phyloP scores from a whole-genome alignment of 2,329 filamentous ascomycete genomes.

The Monascus ruber region DNA sequence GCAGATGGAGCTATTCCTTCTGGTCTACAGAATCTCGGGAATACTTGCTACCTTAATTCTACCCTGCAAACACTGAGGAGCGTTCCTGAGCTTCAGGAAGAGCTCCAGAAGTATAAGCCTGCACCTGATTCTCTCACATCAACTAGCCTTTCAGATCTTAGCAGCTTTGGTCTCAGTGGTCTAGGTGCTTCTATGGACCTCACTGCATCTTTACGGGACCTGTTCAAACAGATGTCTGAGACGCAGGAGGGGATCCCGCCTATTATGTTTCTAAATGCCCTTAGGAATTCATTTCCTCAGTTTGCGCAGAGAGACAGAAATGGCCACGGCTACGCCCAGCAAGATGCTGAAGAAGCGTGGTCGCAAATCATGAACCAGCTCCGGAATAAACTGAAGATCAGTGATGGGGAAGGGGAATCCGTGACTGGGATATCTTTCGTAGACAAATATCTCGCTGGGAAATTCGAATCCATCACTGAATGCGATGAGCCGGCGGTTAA shows the following conservation, averaged over 20 bases:
- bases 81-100: constrained; percentile 81
- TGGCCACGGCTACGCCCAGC: constrained; percentile 81
- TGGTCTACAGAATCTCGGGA: constrained; percentile 83
- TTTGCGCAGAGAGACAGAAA: constrained; percentile 82
- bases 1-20: constrained; percentile 75
- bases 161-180: constrained; percentile 46
- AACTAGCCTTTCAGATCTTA: constrained; percentile 33
- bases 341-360: constrained; percentile 98
- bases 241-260: constrained; percentile 83
- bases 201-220: constrained; percentile 62
- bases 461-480: constrained; percentile 64
- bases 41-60: constrained; percentile 97
- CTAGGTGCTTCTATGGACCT: constrained; percentile 56
- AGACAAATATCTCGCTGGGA: constrained; percentile 80
- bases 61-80: constrained; percentile 82
- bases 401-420: constrained; percentile 34
- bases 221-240: constrained; percentile 81
- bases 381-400: constrained; percentile 62
- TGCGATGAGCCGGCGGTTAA: constrained; percentile 73
- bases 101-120: constrained; percentile 53
- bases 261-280: constrained; percentile 65
- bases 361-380: constrained; percentile 84
- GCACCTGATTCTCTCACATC: constrained; percentile 19
- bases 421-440: constrained; percentile 58
- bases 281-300: constrained; percentile 74